A percentile compares a stretch with the other conserved stretches of the same genome.
Conservation (phyloP, 495 filamentous ascomycete species). For the Penicillium macrosclerotiorum region DNA sequence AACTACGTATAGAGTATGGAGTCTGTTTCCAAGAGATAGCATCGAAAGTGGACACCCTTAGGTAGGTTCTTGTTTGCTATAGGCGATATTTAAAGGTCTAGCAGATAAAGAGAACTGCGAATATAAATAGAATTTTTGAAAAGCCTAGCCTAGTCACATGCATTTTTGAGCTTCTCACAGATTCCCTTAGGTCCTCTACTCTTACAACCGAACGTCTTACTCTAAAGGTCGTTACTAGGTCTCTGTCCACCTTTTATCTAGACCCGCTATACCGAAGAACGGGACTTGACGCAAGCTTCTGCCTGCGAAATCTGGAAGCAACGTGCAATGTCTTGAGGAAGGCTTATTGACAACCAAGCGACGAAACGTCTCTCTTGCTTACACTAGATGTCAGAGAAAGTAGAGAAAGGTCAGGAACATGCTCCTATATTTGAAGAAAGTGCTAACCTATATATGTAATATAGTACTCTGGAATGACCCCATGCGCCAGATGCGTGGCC, state of each 20-base stretch:
- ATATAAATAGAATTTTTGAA: background rate
- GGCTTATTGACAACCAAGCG: background rate
- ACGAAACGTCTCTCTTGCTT: background rate
- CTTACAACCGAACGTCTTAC: background rate
- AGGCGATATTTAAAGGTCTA: background rate
- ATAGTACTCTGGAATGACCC: conserved; percentile 9
- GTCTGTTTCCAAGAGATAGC: no score
- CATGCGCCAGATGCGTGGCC: background rate
- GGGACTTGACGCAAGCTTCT: background rate
- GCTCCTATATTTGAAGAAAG: background rate
- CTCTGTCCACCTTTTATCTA: background rate
- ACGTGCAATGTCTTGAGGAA: background rate
- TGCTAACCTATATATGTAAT: background rate
- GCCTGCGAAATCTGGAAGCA: background rate
- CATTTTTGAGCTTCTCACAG: background rate
- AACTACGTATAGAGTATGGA: no score
- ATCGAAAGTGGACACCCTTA: no score
- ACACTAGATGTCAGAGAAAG: background rate
- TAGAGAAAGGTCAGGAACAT: background rate
- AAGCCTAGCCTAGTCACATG: background rate
- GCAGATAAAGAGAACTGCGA: background rate
- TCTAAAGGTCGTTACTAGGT: no score
- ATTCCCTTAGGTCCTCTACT: background rate
- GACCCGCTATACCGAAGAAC: background rate
- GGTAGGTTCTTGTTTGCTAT: background rate